These are phyloP conservation scores for Leptodontidium sp. DNA, from an alignment of 2,329 filamentous ascomycete genomes.

Conservation along the genomic window DNA sequence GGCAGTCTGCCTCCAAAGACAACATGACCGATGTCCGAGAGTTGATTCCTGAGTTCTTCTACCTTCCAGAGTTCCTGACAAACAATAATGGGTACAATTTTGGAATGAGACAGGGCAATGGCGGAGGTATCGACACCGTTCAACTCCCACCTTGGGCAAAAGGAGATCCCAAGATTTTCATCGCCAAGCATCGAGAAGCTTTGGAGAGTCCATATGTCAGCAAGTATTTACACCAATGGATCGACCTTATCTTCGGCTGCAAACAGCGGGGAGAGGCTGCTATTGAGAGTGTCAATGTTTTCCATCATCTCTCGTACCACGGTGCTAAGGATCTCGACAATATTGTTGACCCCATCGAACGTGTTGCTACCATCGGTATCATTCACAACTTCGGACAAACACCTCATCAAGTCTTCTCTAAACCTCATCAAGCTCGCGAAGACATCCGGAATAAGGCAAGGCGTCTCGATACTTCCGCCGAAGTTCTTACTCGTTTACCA, in stretches of 20 bases:
- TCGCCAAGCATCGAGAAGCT: slow-evolving; percentile 94
- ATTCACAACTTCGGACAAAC: slow-evolving; percentile 99
- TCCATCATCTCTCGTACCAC: slow-evolving; percentile 94
- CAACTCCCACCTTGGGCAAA: slow-evolving; percentile 96
- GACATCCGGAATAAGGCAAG: slow-evolving; percentile 68
- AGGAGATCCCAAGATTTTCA: slow-evolving; percentile 93
- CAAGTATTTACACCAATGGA: slow-evolving; percentile 90
- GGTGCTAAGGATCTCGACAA: slow-evolving; percentile 92
- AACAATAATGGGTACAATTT: slow-evolving; percentile 97
- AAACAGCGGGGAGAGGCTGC: slow-evolving; percentile 95
- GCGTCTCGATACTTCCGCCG: slow-evolving; percentile 79
- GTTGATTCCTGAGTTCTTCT: slow-evolving; percentile 97
- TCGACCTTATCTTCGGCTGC: slow-evolving; percentile 91
- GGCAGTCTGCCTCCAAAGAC: slow-evolving; percentile 86
- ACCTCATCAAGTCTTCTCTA: slow-evolving; percentile 90
- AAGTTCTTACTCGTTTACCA: slow-evolving; percentile 79
- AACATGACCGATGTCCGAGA: slow-evolving; percentile 96
- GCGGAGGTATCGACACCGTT: slow-evolving; percentile 83
- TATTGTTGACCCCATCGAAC: slow-evolving; percentile 87
- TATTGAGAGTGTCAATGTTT: slow-evolving; percentile 91
- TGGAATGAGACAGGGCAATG: slow-evolving; percentile 82
- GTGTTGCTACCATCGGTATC: slow-evolving; percentile 88
- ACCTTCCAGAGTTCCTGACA: slow-evolving; percentile 91
- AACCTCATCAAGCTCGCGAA: slow-evolving; percentile 80
- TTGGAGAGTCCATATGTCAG: slow-evolving; percentile 94